phyloP scores from a whole-genome alignment of 1,284 basidiomycete species.

The Polyporus tsugae region DNA sequence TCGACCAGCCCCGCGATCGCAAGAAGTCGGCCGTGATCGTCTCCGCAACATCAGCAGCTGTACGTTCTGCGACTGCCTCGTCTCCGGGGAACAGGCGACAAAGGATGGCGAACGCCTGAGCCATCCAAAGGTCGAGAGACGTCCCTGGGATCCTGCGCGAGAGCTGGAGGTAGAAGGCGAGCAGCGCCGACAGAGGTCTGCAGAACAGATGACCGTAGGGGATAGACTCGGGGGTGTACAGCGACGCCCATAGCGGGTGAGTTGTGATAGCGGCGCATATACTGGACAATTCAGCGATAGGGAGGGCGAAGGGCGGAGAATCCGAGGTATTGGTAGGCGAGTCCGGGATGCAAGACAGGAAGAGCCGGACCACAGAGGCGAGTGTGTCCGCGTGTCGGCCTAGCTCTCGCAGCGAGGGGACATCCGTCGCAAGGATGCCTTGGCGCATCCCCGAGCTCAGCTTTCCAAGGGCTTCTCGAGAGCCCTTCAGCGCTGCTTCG shows the following conservation, averaged over 20 bases:
- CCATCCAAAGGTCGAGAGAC: conserved; percentile 66
- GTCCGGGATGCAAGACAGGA: conserved; percentile 64
- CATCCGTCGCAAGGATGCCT: conserved; percentile 25
- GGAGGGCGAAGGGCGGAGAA: conserved; percentile 62
- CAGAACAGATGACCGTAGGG: conserved; percentile 48
- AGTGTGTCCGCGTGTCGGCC: conserved; percentile 49
- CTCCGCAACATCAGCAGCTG: conserved; percentile 50
- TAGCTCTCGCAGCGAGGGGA: conserved; percentile 38
- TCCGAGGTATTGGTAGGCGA: conserved; percentile 44
- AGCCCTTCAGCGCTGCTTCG: conserved; percentile 42
- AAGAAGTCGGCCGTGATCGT: conserved; percentile 53
- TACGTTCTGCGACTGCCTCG: conserved; percentile 56
- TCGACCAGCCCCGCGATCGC: conserved; percentile 44
- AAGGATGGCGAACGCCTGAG: conserved; percentile 66
- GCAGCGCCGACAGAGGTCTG: conserved; percentile 60
- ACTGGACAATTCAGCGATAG: conserved; percentile 60
- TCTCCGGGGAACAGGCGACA: conserved; percentile 69
- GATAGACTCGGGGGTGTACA: conserved; percentile 35
- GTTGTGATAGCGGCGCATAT: conserved; percentile 57
- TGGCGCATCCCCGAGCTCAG: conserved; percentile 24
- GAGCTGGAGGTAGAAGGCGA: conserved; percentile 63
- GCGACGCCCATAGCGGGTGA: conserved; percentile 57
- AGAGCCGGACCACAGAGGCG: conserved; percentile 63
- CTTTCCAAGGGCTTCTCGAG: conserved; percentile 40
- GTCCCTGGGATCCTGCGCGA: conserved; percentile 63